phyloP scores from a whole-genome alignment of 1,139 yeast species.

The Lodderomyces beijingensis region DNA sequence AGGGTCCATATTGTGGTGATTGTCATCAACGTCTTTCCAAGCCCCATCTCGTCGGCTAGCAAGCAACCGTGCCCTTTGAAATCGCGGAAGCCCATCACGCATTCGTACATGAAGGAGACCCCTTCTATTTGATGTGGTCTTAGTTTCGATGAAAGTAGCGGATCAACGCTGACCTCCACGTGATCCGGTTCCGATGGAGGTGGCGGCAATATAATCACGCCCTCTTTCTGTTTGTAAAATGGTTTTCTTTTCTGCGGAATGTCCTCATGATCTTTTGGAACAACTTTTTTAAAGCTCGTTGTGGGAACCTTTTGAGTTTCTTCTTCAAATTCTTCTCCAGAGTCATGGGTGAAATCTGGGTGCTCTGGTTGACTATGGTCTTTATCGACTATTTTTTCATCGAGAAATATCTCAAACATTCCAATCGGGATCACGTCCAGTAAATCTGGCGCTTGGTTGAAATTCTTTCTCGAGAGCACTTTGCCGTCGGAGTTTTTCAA shows the following conservation, averaged over 20 bases:
- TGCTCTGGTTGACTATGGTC: neutral
- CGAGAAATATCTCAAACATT: constrained; percentile 52
- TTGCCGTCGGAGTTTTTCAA: constrained; percentile 17
- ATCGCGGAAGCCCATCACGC: constrained; percentile 64
- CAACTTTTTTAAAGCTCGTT: constrained; percentile 10
- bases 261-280: constrained; percentile 8
- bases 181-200: constrained; percentile 14
- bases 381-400: constrained; percentile 26
- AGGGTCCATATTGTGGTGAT: constrained; percentile 83
- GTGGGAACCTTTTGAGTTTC: neutral
- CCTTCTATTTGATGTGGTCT: constrained; percentile 89
- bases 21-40: constrained; percentile 89
- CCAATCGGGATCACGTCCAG: constrained; percentile 48
- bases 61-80: constrained; percentile 68
- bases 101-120: constrained; percentile 72
- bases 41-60: constrained; percentile 95
- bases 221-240: constrained; percentile 8
- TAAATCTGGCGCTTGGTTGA: constrained; percentile 10
- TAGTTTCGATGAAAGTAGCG: constrained; percentile 48
- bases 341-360: no score
- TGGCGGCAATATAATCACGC: constrained; percentile 9
- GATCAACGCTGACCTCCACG: constrained; percentile 69
- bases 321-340: neutral
- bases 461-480: constrained; percentile 16
- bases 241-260: constrained; percentile 6